These are phyloP conservation scores for Paecilomyces variotii DNA, from an alignment of 2,329 filamentous ascomycete genomes.

Conservation along the genomic window DNA sequence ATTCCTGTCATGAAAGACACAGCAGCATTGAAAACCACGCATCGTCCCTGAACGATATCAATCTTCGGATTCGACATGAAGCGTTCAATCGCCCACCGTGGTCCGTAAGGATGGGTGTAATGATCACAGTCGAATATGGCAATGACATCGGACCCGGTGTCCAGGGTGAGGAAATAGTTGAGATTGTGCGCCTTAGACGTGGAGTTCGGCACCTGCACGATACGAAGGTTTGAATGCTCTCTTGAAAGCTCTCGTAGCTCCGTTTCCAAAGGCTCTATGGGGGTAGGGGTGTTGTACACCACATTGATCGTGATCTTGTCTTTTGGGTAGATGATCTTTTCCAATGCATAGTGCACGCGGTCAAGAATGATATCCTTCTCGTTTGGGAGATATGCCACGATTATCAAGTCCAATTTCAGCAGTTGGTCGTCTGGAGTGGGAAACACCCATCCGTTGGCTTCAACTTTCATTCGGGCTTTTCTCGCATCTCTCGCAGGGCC, in stretches of 20 bases:
- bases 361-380: slow-evolving; percentile 44
- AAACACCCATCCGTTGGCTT: slow-evolving; percentile 32
- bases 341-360: slow-evolving; percentile 38
- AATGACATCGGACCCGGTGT: slow-evolving; percentile 39
- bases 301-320: slow-evolving; percentile 41
- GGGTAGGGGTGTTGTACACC: slow-evolving; percentile 41
- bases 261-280: slow-evolving; percentile 40
- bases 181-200: slow-evolving; percentile 45
- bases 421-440: slow-evolving; percentile 34
- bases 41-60: slow-evolving; percentile 44
- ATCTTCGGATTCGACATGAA: slow-evolving; percentile 36
- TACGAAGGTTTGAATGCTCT: slow-evolving; percentile 33
- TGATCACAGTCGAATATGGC: slow-evolving; percentile 46
- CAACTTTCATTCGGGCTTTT: slow-evolving; percentile 26
- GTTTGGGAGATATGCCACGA: slow-evolving; percentile 44
- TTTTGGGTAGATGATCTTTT: slow-evolving; percentile 38
- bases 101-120: slow-evolving; percentile 42
- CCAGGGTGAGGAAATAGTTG: slow-evolving; percentile 40
- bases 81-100: slow-evolving; percentile 42
- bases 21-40: slow-evolving; percentile 41
- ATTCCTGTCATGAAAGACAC: slow-evolving; percentile 38
- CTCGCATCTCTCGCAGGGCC: slow-evolving; percentile 27
- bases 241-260: slow-evolving; percentile 31
- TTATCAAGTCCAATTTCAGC: slow-evolving; percentile 39
- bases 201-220: slow-evolving; percentile 42